phyloP scores from a whole-genome alignment of 2,329 filamentous ascomycete genomes.

The Fusarium setosum region DNA sequence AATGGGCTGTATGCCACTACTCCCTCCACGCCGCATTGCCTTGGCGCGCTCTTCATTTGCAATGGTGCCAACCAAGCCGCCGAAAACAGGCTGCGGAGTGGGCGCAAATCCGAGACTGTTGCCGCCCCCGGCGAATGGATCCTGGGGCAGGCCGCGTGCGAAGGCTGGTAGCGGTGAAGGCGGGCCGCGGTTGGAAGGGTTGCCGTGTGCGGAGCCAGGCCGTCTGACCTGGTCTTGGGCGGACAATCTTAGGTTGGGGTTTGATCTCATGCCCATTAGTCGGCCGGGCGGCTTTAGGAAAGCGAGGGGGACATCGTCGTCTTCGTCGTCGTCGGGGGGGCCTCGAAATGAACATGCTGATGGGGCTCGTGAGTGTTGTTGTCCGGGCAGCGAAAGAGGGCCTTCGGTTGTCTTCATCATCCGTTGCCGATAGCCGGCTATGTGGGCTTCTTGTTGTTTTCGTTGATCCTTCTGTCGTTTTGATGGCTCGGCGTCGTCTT shows the following conservation, averaged over 20 bases:
- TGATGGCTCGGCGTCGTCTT: neutral
- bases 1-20: too few relatives aligned
- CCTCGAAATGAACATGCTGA: neutral
- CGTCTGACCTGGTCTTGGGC: neutral
- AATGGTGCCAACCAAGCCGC: neutral
- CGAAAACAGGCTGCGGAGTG: too few relatives aligned
- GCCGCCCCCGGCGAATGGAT: too few relatives aligned
- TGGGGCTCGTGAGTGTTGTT: neutral
- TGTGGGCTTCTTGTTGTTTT: neutral
- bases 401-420: conserved; percentile 2
- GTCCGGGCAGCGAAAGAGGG: neutral
- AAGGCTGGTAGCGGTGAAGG: neutral
- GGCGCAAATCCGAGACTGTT: neutral
- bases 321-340: neutral
- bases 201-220: neutral
- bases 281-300: neutral
- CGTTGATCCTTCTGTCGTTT: neutral
- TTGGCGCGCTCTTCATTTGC: neutral
- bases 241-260: neutral
- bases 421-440: conserved; percentile 1
- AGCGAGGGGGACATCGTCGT: neutral
- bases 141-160: conserved; percentile 3
- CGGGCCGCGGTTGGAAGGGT: neutral
- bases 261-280: neutral
- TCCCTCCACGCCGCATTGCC: neutral